A percentile compares a stretch with the other conserved stretches of the same genome.
Conservation (phyloP, 805 yeast species). For the Pichia exigua region DNA sequence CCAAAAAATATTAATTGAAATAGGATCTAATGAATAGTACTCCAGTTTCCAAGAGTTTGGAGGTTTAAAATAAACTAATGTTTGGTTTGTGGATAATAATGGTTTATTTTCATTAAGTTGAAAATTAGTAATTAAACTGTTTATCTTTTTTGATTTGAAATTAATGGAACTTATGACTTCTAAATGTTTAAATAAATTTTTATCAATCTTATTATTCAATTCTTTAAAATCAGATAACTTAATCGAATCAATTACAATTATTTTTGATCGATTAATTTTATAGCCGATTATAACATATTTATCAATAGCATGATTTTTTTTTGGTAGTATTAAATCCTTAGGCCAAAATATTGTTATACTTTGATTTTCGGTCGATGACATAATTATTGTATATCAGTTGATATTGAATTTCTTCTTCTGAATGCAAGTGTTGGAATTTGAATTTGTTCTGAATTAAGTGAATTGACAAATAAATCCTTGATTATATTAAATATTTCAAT, state of each 20-base stretch:
- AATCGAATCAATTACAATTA: constrained; percentile 22
- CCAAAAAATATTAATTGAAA: constrained; percentile 49
- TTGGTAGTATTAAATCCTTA: constrained; percentile 14
- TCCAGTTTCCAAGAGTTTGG: constrained; percentile 69
- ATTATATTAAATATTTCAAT: neutral
- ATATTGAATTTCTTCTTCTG: constrained; percentile 14
- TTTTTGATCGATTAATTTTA: constrained; percentile 14
- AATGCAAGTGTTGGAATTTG: constrained; percentile 4
- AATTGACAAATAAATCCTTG: neutral
- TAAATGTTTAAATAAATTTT: constrained; percentile 17
- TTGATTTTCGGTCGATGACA: neutral
- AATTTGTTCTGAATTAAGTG: neutral
- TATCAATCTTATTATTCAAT: constrained; percentile 12
- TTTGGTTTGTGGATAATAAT: constrained; percentile 14
- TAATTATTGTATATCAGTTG: neutral
- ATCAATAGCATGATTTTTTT: neutral
- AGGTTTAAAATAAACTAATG: constrained; percentile 51
- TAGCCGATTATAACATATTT: constrained; percentile 24
- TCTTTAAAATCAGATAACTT: constrained; percentile 12
- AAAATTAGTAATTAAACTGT: constrained; percentile 8
- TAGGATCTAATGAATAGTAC: constrained; percentile 69
- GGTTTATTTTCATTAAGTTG: constrained; percentile 13
- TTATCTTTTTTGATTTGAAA: constrained; percentile 10
- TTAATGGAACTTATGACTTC: constrained; percentile 24
- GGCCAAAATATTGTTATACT: constrained; percentile 27